Base-by-base conservation (phyloP, 345 rosid genomes). In the Citrus trifoliata region DNA sequence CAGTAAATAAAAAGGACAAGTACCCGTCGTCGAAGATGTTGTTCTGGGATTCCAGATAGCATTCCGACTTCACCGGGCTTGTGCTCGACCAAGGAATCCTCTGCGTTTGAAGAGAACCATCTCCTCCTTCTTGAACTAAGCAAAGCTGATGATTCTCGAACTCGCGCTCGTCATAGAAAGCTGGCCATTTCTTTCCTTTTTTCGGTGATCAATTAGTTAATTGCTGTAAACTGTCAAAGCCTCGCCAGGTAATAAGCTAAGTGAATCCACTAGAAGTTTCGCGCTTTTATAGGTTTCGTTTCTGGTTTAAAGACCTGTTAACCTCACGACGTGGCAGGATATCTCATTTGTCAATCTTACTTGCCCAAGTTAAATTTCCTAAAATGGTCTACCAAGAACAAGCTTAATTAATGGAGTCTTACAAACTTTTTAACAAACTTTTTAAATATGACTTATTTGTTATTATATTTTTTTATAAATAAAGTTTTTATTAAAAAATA, bases 21-120 rank as follows among this genome's bases (percentile, higher is more conserved):
- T 76, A 85, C 86, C 80, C 84, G 73, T 64, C 88, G 64, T 77
- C 75, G 73, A 56, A 78, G 86, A 37, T 83, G 84, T 67, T 85
- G 78, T 8, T 83, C 60, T 27, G 87, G 89, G 32, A 82, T 84
- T 10, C 86, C 84, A 38, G 89, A 84, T 48, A 84, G 74, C 74
- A 74, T 66, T 9, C 89, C 84, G 61, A 82, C 81, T 79, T 87
- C 87, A 33, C 89, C 83, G 71, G 87, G 76, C 83, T 82, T 80
- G 40, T 70, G 4, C 75, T 87, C 87, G 37, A 80, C 87, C 76
- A 87, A 70, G 10, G 84, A 86, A 56, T 80, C 87, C 70, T 32
- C 58, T 6, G 86, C 10, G 0, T 46, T 3, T 46, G 51, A 46
- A 10, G 84, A 82, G 46, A 84, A 76, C 48, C 80, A 8, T 71